phyloP scores from a whole-genome alignment of 202 grass and related monocot species.

The Zoysia matrella region DNA sequence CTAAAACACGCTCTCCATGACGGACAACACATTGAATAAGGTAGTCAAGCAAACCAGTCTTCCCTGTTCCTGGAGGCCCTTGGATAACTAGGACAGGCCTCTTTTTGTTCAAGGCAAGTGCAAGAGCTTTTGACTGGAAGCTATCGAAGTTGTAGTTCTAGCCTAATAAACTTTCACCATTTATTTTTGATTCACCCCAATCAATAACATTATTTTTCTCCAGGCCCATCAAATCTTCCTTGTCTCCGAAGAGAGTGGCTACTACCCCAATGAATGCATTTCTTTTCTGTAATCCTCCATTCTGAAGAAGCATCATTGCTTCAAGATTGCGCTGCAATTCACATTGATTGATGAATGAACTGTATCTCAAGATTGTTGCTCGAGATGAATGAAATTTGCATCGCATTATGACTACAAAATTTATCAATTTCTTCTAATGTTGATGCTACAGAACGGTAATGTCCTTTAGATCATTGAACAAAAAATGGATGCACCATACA shows the following conservation, averaged over 20 bases:
- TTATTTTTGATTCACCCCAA: conserved; percentile 48
- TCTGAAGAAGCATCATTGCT: conserved; percentile 87
- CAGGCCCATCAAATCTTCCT: conserved; percentile 69
- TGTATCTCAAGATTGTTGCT: conserved; percentile 3
- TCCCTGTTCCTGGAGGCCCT: conserved; percentile 94
- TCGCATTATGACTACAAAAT: background rate
- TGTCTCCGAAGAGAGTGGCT: conserved; percentile 84
- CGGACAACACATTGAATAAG: conserved; percentile 66
- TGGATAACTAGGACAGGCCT: conserved; percentile 73
- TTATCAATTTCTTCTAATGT: conserved; percentile 16
- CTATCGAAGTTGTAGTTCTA: conserved; percentile 56
- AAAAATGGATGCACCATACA: background rate
- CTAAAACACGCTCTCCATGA: conserved; percentile 75
- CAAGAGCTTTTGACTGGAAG: conserved; percentile 68
- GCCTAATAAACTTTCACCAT: conserved; percentile 32
- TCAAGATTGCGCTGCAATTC: conserved; percentile 88
- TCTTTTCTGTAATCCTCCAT: conserved; percentile 81
- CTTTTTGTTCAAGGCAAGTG: conserved; percentile 81
- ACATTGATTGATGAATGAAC: conserved; percentile 38
- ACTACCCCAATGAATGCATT: conserved; percentile 78
- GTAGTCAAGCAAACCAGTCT: conserved; percentile 80
- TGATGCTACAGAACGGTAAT: conserved; percentile 1
- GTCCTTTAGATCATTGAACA: background rate
- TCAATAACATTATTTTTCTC: conserved; percentile 66
- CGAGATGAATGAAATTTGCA: background rate